Evolutionary conservation across 2,329 filamentous ascomycete species (phyloP).

Genomic region (Penicillium glabrum): DNA sequence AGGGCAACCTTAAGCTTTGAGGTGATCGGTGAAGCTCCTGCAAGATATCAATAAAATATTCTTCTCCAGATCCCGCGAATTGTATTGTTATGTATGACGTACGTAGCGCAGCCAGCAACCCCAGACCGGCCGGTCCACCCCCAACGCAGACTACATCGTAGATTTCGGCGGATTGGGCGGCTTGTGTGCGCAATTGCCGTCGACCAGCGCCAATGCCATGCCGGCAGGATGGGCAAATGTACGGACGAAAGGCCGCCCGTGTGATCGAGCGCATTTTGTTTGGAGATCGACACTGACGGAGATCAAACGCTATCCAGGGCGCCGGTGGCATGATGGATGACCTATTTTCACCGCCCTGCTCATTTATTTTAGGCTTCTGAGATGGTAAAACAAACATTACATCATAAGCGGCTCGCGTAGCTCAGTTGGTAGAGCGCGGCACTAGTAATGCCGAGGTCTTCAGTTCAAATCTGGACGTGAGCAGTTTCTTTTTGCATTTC

Average conservation of each 20-base stretch:
- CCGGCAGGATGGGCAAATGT: conserved; percentile 43
- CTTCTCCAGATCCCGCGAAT: conserved; percentile 4
- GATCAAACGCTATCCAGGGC: not conserved
- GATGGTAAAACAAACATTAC: rapidly evolving
- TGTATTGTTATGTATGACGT: conserved; percentile 31
- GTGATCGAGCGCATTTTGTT: conserved; percentile 37
- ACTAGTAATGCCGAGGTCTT: not conserved
- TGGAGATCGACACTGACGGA: conserved; percentile 1
- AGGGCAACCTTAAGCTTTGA: conserved; percentile 79
- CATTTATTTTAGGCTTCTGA: rapidly evolving
- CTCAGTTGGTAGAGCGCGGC: not conserved
- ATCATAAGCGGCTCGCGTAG: not conserved
- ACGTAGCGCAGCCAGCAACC: conserved; percentile 76
- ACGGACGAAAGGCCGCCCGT: conserved; percentile 34
- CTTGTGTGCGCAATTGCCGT: conserved; percentile 35
- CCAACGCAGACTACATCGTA: conserved; percentile 94
- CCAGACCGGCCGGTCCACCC: conserved; percentile 85
- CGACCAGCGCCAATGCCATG: conserved; percentile 24
- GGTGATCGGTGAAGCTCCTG: conserved; percentile 74
- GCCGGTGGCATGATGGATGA: not conserved
- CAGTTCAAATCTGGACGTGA: not conserved
- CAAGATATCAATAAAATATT: not conserved
- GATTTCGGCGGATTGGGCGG: conserved; percentile 61
- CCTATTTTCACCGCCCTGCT: not conserved
- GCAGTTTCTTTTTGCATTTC: not conserved